phyloP scores from a whole-genome alignment of 2,329 filamentous ascomycete species.

The Cercospora sojina region DNA sequence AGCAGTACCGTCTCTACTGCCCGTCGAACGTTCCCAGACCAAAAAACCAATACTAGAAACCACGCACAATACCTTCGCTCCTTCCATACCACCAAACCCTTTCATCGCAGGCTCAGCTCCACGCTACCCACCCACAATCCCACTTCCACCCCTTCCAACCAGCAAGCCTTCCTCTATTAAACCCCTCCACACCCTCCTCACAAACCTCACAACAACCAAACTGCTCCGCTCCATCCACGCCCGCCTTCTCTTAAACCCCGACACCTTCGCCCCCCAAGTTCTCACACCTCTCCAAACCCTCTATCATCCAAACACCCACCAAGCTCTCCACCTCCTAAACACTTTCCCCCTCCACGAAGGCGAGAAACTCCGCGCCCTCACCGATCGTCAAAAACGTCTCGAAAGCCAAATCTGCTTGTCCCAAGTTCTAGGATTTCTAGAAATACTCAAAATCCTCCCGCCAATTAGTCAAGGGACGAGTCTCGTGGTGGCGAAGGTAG shows the following conservation, averaged over 20 bases:
- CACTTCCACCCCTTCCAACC: background rate
- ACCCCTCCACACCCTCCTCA: background rate
- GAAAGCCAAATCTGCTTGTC: conserved; percentile 1
- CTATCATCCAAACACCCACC: background rate
- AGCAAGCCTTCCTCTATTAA: background rate
- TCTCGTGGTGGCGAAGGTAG: background rate
- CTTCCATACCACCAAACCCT: background rate
- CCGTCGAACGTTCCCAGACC: background rate
- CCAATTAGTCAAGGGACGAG: background rate
- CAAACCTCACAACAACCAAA: background rate
- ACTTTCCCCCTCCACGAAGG: background rate
- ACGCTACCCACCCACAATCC: background rate
- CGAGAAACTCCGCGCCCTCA: background rate
- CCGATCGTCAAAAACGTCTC: background rate
- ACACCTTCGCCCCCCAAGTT: conserved; percentile 1
- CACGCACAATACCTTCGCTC: background rate
- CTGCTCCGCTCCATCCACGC: conserved; percentile 1
- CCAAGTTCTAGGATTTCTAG: background rate
- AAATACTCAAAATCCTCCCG: background rate
- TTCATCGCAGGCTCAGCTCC: background rate
- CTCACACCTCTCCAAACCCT: background rate
- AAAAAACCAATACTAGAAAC: background rate
- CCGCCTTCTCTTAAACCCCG: background rate
- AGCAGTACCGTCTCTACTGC: background rate
- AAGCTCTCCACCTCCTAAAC: background rate